Evolutionary conservation across 2,329 filamentous ascomycete genomes (phyloP).

Genomic region (Arthrobotrys musiformis): DNA sequence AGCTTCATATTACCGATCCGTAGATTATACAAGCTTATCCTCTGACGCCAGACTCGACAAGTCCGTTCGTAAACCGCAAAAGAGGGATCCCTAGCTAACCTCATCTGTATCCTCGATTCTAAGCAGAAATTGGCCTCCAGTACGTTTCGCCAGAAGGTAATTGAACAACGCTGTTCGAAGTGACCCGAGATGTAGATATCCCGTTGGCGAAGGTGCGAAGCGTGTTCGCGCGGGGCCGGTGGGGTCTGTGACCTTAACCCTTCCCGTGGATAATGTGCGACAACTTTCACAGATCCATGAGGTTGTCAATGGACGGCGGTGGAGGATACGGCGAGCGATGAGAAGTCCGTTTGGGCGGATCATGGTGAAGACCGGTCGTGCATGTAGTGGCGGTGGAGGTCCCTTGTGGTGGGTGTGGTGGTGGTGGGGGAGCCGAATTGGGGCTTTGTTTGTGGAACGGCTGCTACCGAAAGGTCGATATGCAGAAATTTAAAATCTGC

Average conservation of each 20-base stretch:
- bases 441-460: conserved; percentile 36
- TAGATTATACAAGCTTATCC: background rate
- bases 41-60: background rate
- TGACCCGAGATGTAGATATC: conserved; percentile 90
- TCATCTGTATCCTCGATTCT: conserved; percentile 96
- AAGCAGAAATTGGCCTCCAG: conserved; percentile 87
- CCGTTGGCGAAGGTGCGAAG: conserved; percentile 95
- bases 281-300: conserved; percentile 47
- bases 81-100: conserved; percentile 66
- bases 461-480: conserved; percentile 2
- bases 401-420: background rate
- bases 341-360: conserved; percentile 21
- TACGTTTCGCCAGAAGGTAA: conserved; percentile 86
- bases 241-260: conserved; percentile 23
- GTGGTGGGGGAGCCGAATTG: conserved; percentile 22
- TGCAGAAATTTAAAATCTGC: conserved; percentile 25
- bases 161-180: conserved; percentile 95
- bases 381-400: background rate
- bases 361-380: conserved; percentile 1
- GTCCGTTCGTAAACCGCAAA: background rate
- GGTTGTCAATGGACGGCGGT: conserved; percentile 2
- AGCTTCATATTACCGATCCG: conserved; percentile 59
- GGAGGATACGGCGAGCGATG: conserved; percentile 28
- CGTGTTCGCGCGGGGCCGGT: conserved; percentile 72
- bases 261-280: conserved; percentile 33